These are phyloP conservation scores for Capsella rubella DNA, from an alignment of 441 rosid species.

Conservation along the genomic window DNA sequence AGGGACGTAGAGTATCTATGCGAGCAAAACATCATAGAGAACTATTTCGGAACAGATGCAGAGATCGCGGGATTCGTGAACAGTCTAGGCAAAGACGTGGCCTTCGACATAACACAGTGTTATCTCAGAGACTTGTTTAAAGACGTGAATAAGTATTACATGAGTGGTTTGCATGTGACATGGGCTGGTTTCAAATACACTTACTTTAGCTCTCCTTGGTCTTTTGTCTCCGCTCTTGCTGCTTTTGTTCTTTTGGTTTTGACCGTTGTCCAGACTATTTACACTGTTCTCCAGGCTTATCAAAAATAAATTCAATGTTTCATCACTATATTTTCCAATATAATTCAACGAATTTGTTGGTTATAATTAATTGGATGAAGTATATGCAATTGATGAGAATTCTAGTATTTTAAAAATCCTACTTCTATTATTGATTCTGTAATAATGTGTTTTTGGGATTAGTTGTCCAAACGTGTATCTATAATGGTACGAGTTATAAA, in stretches of 20 bases:
- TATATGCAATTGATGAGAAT: background rate
- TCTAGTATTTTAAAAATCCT: background rate
- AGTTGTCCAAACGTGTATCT: conserved; percentile 26
- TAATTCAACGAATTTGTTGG: background rate
- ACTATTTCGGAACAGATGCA: conserved; percentile 58
- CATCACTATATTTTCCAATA: background rate
- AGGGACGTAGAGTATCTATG: conserved; percentile 54
- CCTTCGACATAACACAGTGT: conserved; percentile 49
- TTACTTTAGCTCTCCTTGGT: conserved; percentile 65
- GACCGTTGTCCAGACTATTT: conserved; percentile 44
- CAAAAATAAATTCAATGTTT: background rate
- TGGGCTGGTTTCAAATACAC: conserved; percentile 64
- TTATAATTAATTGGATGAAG: background rate
- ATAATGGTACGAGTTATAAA: background rate
- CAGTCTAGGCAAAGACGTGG: conserved; percentile 58
- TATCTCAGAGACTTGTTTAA: conserved; percentile 49
- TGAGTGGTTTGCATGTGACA: conserved; percentile 49
- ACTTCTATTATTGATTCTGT: conserved; percentile 3
- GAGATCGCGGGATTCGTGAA: conserved; percentile 52
- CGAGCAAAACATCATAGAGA: conserved; percentile 57
- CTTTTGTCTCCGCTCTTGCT: conserved; percentile 64
- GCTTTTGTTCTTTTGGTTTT: conserved; percentile 53
- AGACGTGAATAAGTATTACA: conserved; percentile 56
- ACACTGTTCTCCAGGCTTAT: conserved; percentile 39
- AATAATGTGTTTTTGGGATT: conserved; percentile 19